A percentile compares a stretch with the other conserved stretches of the same genome.
Evolutionary conservation across 2,329 filamentous ascomycete genomes (phyloP).

Genomic region (Monilinia laxa): DNA sequence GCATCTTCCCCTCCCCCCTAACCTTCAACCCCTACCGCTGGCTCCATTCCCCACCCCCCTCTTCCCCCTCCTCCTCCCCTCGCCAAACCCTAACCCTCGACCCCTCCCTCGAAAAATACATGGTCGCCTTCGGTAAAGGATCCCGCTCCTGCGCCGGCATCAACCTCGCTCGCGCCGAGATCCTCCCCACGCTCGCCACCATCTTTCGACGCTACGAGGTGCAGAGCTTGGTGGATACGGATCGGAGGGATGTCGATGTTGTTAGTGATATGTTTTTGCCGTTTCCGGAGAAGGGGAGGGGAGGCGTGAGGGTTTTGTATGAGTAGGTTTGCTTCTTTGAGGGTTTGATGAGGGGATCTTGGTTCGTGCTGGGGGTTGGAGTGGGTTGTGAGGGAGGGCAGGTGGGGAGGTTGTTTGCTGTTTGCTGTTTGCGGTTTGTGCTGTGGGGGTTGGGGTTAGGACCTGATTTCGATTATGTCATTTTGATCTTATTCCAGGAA

Average conservation of each 20-base stretch:
- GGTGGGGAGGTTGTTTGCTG: too few relatives aligned
- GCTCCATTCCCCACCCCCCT: conserved; percentile 20
- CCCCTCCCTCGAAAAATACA: conserved; percentile 25
- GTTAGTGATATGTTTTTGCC: conserved; percentile 25
- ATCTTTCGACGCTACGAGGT: conserved; percentile 29
- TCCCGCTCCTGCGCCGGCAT: conserved; percentile 34
- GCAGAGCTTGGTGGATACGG: conserved; percentile 29
- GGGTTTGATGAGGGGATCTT: too few relatives aligned
- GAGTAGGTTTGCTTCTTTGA: background rate
- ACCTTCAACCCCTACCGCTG: conserved; percentile 30
- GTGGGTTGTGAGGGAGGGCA: too few relatives aligned
- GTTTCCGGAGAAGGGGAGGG: conserved; percentile 11
- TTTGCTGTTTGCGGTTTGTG: too few relatives aligned
- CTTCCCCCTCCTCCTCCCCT: background rate
- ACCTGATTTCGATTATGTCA: too few relatives aligned
- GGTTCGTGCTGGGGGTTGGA: too few relatives aligned
- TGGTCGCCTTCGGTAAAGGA: conserved; percentile 33
- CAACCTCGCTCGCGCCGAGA: conserved; percentile 33
- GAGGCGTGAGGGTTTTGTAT: conserved; percentile 18
- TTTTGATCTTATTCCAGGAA: too few relatives aligned
- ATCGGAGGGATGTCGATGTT: conserved; percentile 27
- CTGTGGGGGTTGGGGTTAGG: too few relatives aligned
- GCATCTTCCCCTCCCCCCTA: conserved; percentile 27
- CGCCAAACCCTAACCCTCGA: conserved; percentile 33
- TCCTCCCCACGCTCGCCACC: conserved; percentile 29